Percentiles rank a stretch among this genome's conserved stretches.
Conservation (phyloP, 2,329 filamentous ascomycete genomes). For the Macrophomina phaseolina region DNA sequence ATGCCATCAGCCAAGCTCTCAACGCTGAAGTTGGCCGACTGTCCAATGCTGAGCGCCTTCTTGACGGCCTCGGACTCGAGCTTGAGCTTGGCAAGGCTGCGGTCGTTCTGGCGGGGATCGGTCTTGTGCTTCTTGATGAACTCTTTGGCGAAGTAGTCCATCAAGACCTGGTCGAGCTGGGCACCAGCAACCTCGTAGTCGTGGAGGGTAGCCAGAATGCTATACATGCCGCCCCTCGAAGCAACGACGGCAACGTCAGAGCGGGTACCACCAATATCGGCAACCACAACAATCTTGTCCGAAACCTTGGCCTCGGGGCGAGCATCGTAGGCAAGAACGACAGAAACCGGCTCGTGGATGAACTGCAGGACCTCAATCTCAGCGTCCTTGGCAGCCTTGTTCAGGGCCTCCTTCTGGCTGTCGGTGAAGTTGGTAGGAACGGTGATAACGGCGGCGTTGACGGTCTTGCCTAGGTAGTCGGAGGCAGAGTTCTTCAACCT, state of each 20-base stretch:
- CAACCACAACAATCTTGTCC: slow-evolving; percentile 91
- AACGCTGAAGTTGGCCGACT: slow-evolving; percentile 88
- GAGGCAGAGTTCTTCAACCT: slow-evolving; percentile 82
- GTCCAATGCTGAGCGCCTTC: slow-evolving; percentile 87
- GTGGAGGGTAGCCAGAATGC: slow-evolving; percentile 87
- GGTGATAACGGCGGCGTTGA: slow-evolving; percentile 93
- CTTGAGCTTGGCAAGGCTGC: slow-evolving; percentile 88
- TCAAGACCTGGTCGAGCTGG: slow-evolving; percentile 85
- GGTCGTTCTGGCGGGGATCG: slow-evolving; percentile 82
- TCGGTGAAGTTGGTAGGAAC: slow-evolving; percentile 93
- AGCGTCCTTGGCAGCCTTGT: slow-evolving; percentile 77
- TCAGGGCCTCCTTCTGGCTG: slow-evolving; percentile 81
- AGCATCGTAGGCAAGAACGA: slow-evolving; percentile 89
- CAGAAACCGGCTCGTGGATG: slow-evolving; percentile 88
- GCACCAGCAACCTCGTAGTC: slow-evolving; percentile 92
- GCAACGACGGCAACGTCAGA: slow-evolving; percentile 91
- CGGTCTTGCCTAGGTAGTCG: slow-evolving; percentile 89
- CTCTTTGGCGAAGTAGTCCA: slow-evolving; percentile 98
- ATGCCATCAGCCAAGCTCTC: slow-evolving; percentile 88
- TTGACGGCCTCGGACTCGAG: slow-evolving; percentile 89
- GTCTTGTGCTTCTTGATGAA: slow-evolving; percentile 94
- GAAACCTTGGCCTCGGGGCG: slow-evolving; percentile 73
- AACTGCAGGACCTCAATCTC: slow-evolving; percentile 90
- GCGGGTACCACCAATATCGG: slow-evolving; percentile 89
- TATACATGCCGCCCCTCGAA: slow-evolving; percentile 94